A percentile compares a stretch with the other conserved stretches of the same genome.
phyloP scores from a whole-genome alignment of 1,284 basidiomycete species.

The Apiotrichum montevideense region DNA sequence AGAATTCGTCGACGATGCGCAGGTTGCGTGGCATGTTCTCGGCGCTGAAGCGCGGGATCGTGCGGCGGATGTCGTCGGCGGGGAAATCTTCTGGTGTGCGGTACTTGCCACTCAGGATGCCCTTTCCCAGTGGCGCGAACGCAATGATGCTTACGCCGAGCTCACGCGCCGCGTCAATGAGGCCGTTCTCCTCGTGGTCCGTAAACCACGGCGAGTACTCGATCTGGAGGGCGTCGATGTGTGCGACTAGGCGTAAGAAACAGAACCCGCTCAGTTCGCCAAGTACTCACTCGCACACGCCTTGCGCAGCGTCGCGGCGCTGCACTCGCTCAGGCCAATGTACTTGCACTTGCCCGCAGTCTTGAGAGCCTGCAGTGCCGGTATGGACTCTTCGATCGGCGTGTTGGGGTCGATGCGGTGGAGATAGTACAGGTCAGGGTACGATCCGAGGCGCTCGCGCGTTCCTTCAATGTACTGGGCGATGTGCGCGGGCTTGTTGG shows the following conservation, averaged over 20 bases:
- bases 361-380: slow-evolving; percentile 39
- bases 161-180: slow-evolving; percentile 44
- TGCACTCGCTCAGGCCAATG: slow-evolving; percentile 55
- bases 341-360: slow-evolving; percentile 43
- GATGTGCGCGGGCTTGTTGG: slow-evolving; percentile 36
- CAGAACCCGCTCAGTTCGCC: neutral
- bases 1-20: slow-evolving; percentile 29
- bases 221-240: slow-evolving; percentile 48
- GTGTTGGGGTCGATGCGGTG: slow-evolving; percentile 41
- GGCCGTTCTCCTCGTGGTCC: slow-evolving; percentile 45
- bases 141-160: slow-evolving; percentile 46
- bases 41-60: slow-evolving; percentile 34
- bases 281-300: slow-evolving; percentile 49
- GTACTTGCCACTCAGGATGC: slow-evolving; percentile 40
- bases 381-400: slow-evolving; percentile 35
- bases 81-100: slow-evolving; percentile 23
- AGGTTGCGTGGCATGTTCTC: slow-evolving; percentile 45
- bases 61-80: slow-evolving; percentile 32
- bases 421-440: slow-evolving; percentile 47
- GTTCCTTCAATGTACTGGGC: slow-evolving; percentile 37
- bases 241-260: slow-evolving; percentile 27
- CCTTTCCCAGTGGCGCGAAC: slow-evolving; percentile 42
- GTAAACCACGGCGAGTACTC: slow-evolving; percentile 49
- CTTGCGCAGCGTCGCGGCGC: slow-evolving; percentile 56
- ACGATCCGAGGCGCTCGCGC: slow-evolving; percentile 36